phyloP scores from a whole-genome alignment of 2,329 filamentous ascomycete genomes.

The Aspergillus piperis region DNA sequence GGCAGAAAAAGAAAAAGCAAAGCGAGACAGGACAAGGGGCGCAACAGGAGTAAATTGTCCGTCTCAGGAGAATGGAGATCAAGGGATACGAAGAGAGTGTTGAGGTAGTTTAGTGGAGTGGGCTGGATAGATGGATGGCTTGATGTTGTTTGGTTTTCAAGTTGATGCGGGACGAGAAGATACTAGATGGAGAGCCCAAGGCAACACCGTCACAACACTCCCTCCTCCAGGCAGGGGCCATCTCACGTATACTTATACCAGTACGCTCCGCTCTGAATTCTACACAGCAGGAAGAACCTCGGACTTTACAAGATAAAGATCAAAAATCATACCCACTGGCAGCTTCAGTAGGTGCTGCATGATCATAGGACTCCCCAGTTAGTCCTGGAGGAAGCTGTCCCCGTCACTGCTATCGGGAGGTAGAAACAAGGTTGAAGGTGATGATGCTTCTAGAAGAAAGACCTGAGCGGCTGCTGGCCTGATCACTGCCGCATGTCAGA shows the following conservation, averaged over 20 bases:
- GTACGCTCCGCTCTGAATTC: background rate
- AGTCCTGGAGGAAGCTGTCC: background rate
- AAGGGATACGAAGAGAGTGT: background rate
- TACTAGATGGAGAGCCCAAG: background rate
- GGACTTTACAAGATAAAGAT: background rate
- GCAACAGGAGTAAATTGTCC: background rate
- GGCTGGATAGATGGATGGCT: background rate
- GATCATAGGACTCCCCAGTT: background rate
- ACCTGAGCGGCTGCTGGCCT: conserved; percentile 4
- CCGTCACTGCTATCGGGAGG: background rate
- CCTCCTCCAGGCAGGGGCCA: background rate
- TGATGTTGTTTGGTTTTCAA: background rate
- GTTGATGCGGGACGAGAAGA: background rate
- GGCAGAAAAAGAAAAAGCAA: conserved; percentile 9
- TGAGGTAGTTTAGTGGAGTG: background rate
- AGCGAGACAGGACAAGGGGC: background rate
- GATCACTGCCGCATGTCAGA: conserved; percentile 8
- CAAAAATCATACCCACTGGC: background rate
- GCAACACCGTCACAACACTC: background rate
- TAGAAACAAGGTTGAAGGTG: conserved; percentile 3
- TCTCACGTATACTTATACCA: background rate
- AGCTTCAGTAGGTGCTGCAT: background rate
- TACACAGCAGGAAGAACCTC: background rate
- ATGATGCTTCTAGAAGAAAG: conserved; percentile 21
- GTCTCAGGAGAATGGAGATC: background rate